Base-by-base conservation (phyloP, 768 basidiomycete genomes). In the Termitomyces sp. region DNA sequence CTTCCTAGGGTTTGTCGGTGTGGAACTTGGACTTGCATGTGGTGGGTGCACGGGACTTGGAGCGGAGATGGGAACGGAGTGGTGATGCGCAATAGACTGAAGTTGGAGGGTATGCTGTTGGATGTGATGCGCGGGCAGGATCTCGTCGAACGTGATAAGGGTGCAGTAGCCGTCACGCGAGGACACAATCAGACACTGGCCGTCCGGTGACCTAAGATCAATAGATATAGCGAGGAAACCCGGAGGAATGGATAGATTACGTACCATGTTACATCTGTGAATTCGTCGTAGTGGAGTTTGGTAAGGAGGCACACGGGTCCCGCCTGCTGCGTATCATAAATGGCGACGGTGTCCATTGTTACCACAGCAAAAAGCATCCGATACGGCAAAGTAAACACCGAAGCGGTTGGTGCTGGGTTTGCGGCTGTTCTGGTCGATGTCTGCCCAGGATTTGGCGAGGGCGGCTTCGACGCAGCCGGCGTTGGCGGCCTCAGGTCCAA, bases 91-190 rank as follows among this genome's bases (percentile, higher is more conserved):
- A 58, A 97, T 94, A 37, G 90, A 89, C 67, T 94, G 91, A 33
- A 97, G 77, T 71, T 96, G 95, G 20, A 96, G 82, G 5, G 90
- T 85, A 59, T 92, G 90, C 69, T 95, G 95, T 67, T 98, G 95
- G 1, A 88, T 95, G 62, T 92, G 88, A 69, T 96, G 85, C 4
- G 88, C 81, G 0, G 93, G 84, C 1, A 98, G 81, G 58, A 96
- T 89, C 72, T 98, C 96, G 73, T 98, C 95, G 70, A 99, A 98
- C 22, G 92, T 82, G 65, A 97, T 81, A 58, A 98, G 82, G 0
- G 96, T 97, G 76, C 97, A 98, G 73, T 98, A 99, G 0, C 97
- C 97, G 69, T 99, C 97, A 30, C 94, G 86, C 1, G 94, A 92
- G 1, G 95, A 89, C 30, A 98, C 83, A 51, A 98, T 84, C 18